Evolutionary conservation across 2,329 filamentous ascomycete species (phyloP).

Genomic region (Monilinia fructigena): DNA sequence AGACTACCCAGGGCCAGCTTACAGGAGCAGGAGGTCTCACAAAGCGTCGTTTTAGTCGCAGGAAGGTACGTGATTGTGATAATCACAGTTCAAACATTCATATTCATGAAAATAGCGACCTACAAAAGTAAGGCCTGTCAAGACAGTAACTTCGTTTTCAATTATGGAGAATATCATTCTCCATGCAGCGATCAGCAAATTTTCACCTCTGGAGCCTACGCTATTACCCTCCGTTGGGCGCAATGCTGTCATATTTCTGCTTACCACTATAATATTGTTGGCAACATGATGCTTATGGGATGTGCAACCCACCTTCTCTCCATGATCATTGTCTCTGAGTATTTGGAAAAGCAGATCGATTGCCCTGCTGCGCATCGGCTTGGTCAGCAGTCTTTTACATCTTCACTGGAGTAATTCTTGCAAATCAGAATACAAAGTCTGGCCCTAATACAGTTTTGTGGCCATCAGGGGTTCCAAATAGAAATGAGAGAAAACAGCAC

Average conservation of each 20-base stretch:
- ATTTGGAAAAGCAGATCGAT: background rate
- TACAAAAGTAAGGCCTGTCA: background rate
- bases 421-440: background rate
- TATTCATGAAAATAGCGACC: background rate
- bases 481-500: background rate
- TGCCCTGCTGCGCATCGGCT: background rate
- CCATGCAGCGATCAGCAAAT: background rate
- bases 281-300: background rate
- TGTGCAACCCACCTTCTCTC: background rate
- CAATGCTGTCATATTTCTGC: background rate
- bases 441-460: background rate
- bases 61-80: background rate
- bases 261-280: background rate
- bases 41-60: background rate
- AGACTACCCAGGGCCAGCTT: background rate
- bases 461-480: background rate
- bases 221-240: background rate
- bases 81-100: background rate
- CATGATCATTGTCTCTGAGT: background rate
- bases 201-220: background rate
- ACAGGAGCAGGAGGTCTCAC: background rate
- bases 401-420: background rate
- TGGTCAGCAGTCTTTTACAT: background rate
- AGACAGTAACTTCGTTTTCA: background rate
- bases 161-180: background rate